phyloP scores from a whole-genome alignment of 2,329 filamentous ascomycete species.

The Trichoderma koningii region DNA sequence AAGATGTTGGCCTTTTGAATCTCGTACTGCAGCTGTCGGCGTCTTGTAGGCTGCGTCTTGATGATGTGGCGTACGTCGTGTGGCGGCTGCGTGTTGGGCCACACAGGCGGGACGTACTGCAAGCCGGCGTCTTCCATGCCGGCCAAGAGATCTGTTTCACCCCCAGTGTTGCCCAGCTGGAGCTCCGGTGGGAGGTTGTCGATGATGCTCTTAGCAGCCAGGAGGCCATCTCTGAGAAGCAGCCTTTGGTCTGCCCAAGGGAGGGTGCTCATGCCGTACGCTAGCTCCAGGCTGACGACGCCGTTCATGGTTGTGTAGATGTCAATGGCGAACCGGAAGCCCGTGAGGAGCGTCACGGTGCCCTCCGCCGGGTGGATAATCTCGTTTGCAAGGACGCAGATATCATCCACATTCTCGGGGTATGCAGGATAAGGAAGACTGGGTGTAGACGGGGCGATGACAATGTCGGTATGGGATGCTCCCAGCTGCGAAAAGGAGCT shows the following conservation, averaged over 20 bases:
- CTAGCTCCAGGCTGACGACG: slow-evolving; percentile 76
- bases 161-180: slow-evolving; percentile 51
- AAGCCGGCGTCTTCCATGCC: slow-evolving; percentile 50
- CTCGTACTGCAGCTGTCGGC: slow-evolving; percentile 71
- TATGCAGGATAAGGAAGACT: slow-evolving; percentile 76
- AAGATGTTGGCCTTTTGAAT: slow-evolving; percentile 93
- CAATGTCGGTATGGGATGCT: slow-evolving; percentile 67
- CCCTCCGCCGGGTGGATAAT: slow-evolving; percentile 70
- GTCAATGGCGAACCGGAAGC: slow-evolving; percentile 77
- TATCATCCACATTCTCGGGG: slow-evolving; percentile 81
- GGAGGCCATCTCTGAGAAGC: slow-evolving; percentile 70
- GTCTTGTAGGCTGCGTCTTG: slow-evolving; percentile 51
- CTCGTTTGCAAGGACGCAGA: slow-evolving; percentile 71
- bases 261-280: slow-evolving; percentile 75
- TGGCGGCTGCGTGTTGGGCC: slow-evolving; percentile 48
- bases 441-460: slow-evolving; percentile 74
- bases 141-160: slow-evolving; percentile 43
- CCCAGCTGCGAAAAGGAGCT: slow-evolving; percentile 79
- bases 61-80: slow-evolving; percentile 55
- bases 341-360: slow-evolving; percentile 69
- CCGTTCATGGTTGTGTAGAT: slow-evolving; percentile 81
- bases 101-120: slow-evolving; percentile 55
- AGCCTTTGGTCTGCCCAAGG: slow-evolving; percentile 77
- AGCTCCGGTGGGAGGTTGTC: slow-evolving; percentile 70
- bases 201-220: slow-evolving; percentile 68